phyloP scores from a whole-genome alignment of 805 yeast genomes.

The Naumovozyma baii region DNA sequence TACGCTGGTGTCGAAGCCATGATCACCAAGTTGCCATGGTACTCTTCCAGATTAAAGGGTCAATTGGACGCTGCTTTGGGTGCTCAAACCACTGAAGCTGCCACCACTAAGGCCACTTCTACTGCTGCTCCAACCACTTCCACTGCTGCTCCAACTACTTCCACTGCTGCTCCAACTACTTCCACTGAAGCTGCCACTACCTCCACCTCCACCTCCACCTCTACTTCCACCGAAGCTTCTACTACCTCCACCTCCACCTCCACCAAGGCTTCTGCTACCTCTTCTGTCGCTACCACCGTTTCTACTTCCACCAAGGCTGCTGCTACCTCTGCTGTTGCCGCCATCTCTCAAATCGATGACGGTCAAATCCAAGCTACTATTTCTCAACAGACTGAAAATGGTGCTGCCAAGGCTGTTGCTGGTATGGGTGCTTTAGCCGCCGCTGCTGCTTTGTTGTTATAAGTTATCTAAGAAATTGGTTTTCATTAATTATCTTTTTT shows the following conservation, averaged over 20 bases:
- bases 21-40: slow-evolving; percentile 28
- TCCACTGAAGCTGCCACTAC: slow-evolving; percentile 7
- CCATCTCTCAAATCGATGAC: slow-evolving; percentile 12
- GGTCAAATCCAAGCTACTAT: slow-evolving; percentile 11
- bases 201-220: slow-evolving; percentile 6
- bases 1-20: slow-evolving; percentile 19
- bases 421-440: slow-evolving; percentile 18
- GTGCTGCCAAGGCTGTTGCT: slow-evolving; percentile 15
- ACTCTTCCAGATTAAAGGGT: slow-evolving; percentile 19
- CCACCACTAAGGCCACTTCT: slow-evolving; percentile 5
- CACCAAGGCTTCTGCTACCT: slow-evolving; percentile 4
- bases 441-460: slow-evolving; percentile 10
- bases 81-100: slow-evolving; percentile 3
- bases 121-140: slow-evolving; percentile 5
- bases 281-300: slow-evolving; percentile 1
- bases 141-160: slow-evolving; percentile 3
- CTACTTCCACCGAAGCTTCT: slow-evolving; percentile 5
- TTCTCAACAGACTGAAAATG: slow-evolving; percentile 13
- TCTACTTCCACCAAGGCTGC: slow-evolving; percentile 3
- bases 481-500: too few relatives aligned
- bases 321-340: slow-evolving; percentile 18
- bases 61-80: slow-evolving; percentile 3
- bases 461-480: not conserved
- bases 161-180: slow-evolving; percentile 3
- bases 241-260: too few relatives aligned